These are phyloP conservation scores for Podosphaera leucotricha DNA, from an alignment of 2,329 filamentous ascomycete species.

Conservation along the genomic window DNA sequence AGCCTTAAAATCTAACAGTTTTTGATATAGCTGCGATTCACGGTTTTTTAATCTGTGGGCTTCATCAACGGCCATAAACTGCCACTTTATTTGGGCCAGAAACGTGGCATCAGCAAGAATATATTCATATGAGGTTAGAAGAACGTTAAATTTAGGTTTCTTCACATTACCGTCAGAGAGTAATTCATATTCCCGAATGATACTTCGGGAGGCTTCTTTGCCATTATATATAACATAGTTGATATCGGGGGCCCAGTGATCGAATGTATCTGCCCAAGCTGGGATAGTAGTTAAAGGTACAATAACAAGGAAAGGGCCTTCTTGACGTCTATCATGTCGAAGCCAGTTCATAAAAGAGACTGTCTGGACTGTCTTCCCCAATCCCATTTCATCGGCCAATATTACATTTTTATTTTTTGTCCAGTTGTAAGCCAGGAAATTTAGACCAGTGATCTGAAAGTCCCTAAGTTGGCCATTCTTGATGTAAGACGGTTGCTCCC, in stretches of 20 bases:
- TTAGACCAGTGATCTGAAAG: slow-evolving; percentile 83
- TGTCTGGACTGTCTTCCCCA: slow-evolving; percentile 95
- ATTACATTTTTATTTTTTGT: slow-evolving; percentile 86
- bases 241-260: slow-evolving; percentile 81
- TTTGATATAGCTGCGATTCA: slow-evolving; percentile 78
- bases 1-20: slow-evolving; percentile 63
- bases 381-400: slow-evolving; percentile 92
- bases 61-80: slow-evolving; percentile 88
- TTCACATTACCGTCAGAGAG: slow-evolving; percentile 66
- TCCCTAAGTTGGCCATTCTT: slow-evolving; percentile 64
- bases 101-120: slow-evolving; percentile 70
- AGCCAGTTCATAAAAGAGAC: slow-evolving; percentile 96
- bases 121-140: slow-evolving; percentile 94
- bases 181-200: slow-evolving; percentile 77
- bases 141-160: slow-evolving; percentile 89
- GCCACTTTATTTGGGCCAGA: slow-evolving; percentile 82
- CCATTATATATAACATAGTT: slow-evolving; percentile 97
- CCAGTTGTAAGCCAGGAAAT: slow-evolving; percentile 95
- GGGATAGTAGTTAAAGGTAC: slow-evolving; percentile 93
- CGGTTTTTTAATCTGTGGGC: slow-evolving; percentile 92
- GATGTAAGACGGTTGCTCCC: slow-evolving; percentile 69
- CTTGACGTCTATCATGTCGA: slow-evolving; percentile 66
- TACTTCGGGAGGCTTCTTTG: slow-evolving; percentile 61
- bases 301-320: slow-evolving; percentile 92
- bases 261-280: slow-evolving; percentile 95